Percentiles rank a stretch among this genome's conserved stretches.
Conservation (phyloP, 495 filamentous ascomycete genomes). For the Elaphomyces granulatus region DNA sequence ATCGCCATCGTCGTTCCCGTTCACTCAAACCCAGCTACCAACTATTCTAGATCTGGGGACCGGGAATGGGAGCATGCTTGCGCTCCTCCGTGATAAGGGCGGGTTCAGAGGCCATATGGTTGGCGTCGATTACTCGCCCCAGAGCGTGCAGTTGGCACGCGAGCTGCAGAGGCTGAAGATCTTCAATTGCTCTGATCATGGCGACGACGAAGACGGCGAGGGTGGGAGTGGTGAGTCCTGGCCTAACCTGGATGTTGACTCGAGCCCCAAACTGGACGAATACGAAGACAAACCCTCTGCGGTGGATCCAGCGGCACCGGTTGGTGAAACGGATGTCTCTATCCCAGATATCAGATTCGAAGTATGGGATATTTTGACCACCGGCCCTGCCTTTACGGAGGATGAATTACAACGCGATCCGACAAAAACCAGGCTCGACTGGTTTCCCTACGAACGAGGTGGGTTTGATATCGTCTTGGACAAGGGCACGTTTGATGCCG, state of each 20-base stretch:
- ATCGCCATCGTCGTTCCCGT: conserved; percentile 7
- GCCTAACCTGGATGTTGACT: background rate
- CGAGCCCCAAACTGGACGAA: conserved; percentile 4
- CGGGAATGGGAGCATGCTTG: conserved; percentile 82
- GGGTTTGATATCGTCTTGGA: conserved; percentile 83
- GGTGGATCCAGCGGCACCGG: background rate
- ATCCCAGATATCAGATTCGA: conserved; percentile 41
- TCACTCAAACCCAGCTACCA: conserved; percentile 9
- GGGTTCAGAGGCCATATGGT: conserved; percentile 49
- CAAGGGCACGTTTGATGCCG: conserved; percentile 95
- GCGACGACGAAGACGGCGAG: conserved; percentile 14
- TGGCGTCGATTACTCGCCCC: conserved; percentile 73
- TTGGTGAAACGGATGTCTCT: background rate
- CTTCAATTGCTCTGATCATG: conserved; percentile 17
- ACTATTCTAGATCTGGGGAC: conserved; percentile 68
- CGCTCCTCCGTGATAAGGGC: conserved; percentile 49
- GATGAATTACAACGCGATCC: conserved; percentile 15
- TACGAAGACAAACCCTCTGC: conserved; percentile 8
- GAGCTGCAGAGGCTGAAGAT: conserved; percentile 25
- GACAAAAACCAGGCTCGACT: conserved; percentile 14
- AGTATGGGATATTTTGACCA: conserved; percentile 60
- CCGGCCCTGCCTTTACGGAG: conserved; percentile 20
- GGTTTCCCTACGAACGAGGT: conserved; percentile 20
- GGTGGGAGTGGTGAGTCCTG: conserved; percentile 17
- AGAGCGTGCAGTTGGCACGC: conserved; percentile 56